Percentiles rank a stretch among this genome's conserved stretches.
These are phyloP conservation scores for Exophiala alcalophila DNA, from an alignment of 2,329 filamentous ascomycete species.

Conservation along the genomic window DNA sequence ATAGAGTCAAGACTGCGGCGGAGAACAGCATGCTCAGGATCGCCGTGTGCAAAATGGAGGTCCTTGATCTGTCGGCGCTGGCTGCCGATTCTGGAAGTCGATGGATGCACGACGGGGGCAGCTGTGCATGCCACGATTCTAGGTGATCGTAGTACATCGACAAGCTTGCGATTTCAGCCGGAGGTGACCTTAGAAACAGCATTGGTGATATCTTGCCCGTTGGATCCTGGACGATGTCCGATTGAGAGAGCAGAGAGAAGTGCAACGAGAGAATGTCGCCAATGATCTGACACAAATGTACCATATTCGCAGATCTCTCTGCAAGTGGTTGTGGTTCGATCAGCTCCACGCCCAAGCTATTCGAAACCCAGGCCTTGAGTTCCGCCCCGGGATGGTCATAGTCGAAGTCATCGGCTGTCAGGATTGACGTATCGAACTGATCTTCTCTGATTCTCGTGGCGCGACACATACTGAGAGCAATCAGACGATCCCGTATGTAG, in stretches of 20 bases:
- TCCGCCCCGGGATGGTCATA: not conserved
- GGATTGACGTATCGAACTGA: conserved; percentile 37
- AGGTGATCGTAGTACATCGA: too few species aligned
- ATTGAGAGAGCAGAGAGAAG: conserved; percentile 4
- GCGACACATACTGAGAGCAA: conserved; percentile 86
- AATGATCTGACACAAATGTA: not conserved
- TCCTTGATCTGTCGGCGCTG: too few species aligned
- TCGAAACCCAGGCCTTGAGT: not conserved
- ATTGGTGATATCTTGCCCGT: too few species aligned
- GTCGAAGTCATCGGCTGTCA: conserved; percentile 13
- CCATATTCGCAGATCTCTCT: conserved; percentile 3
- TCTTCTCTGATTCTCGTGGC: conserved; percentile 89
- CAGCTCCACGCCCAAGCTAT: not conserved
- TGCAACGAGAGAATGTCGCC: conserved; percentile 2
- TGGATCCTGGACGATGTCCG: not conserved
- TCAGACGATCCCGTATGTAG: conserved; percentile 87
- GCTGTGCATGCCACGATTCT: too few species aligned
- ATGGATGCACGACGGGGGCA: too few species aligned
- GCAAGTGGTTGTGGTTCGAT: not conserved
- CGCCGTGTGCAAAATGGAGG: too few species aligned
- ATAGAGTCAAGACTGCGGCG: not conserved
- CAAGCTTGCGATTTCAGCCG: too few species aligned
- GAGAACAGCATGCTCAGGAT: not conserved
- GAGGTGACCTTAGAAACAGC: too few species aligned
- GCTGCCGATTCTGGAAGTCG: too few species aligned